Conservation (phyloP, 805 yeast species). For the Wickerhamomyces bisporus region DNA sequence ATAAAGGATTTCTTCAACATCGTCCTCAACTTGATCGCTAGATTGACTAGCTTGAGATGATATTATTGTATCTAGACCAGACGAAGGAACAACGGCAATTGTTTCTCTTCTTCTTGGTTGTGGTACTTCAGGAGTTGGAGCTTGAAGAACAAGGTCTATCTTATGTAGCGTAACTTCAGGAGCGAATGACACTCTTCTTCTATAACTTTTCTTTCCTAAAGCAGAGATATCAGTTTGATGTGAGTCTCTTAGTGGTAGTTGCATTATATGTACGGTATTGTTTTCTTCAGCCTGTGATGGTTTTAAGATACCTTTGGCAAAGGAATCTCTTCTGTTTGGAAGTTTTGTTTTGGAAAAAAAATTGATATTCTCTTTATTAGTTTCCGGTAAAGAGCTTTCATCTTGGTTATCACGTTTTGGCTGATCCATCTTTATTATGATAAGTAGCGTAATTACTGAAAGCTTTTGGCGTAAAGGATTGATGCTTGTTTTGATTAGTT, state of each 20-base stretch:
- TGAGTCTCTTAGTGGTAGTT: constrained; percentile 14
- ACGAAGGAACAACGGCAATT: constrained; percentile 19
- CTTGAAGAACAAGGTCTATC: constrained; percentile 17
- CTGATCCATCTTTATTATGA: too few species aligned
- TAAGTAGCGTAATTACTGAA: too few species aligned
- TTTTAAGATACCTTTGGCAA: constrained; percentile 21
- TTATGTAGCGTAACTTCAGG: constrained; percentile 28
- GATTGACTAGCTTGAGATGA: constrained; percentile 1
- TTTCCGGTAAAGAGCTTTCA: background rate
- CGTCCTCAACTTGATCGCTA: background rate
- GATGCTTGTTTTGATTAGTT: too few species aligned
- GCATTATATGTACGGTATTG: constrained; percentile 12
- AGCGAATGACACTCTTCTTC: constrained; percentile 26
- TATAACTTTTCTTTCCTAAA: constrained; percentile 13
- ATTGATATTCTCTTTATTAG: background rate
- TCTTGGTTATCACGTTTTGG: too few species aligned
- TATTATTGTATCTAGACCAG: constrained; percentile 5
- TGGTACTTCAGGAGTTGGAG: constrained; percentile 9
- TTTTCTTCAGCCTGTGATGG: constrained; percentile 9
- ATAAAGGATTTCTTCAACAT: constrained; percentile 16
- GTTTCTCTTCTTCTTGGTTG: constrained; percentile 25
- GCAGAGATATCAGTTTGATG: constrained; percentile 4
- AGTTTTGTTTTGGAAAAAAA: background rate
- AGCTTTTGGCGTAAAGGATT: too few species aligned
- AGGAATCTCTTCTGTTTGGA: constrained; percentile 20